These are phyloP conservation scores for Trichophyton schoenleinii DNA, from an alignment of 2,329 filamentous ascomycete genomes.

Conservation along the genomic window DNA sequence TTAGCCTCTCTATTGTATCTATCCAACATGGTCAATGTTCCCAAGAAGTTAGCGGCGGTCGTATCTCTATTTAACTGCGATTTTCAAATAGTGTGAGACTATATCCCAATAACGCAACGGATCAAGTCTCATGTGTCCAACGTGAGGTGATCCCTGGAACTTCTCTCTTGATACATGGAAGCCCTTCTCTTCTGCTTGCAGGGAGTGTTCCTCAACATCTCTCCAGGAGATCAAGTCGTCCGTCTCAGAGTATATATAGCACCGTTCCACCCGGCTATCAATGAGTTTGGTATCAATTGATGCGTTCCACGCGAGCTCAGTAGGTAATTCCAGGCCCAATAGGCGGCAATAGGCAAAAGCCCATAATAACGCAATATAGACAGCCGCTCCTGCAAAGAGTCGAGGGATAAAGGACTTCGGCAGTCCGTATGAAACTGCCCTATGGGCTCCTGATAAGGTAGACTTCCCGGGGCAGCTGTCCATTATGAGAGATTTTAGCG, in stretches of 20 bases:
- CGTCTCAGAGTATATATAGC: slow-evolving; percentile 30
- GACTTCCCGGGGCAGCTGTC: slow-evolving; percentile 36
- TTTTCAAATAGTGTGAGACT: slow-evolving; percentile 15
- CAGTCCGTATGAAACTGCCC: slow-evolving; percentile 26
- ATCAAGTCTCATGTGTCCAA: slow-evolving; percentile 29
- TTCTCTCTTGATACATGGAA: slow-evolving; percentile 25
- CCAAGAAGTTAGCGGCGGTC: background rate
- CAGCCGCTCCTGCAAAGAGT: slow-evolving; percentile 17
- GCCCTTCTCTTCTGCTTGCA: slow-evolving; percentile 20
- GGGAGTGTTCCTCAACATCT: slow-evolving; percentile 29
- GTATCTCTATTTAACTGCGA: background rate
- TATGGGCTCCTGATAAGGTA: slow-evolving; percentile 17
- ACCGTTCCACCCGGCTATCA: slow-evolving; percentile 15
- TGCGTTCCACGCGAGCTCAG: slow-evolving; percentile 18
- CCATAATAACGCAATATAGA: slow-evolving; percentile 18
- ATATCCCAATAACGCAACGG: slow-evolving; percentile 30
- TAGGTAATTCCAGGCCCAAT: slow-evolving; percentile 16
- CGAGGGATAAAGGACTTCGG: slow-evolving; percentile 23
- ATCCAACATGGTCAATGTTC: background rate
- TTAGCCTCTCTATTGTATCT: too few species aligned
- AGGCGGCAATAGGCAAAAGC: slow-evolving; percentile 15
- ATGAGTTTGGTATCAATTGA: slow-evolving; percentile 23
- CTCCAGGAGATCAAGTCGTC: slow-evolving; percentile 27
- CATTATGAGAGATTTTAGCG: slow-evolving; percentile 31
- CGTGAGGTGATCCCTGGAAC: slow-evolving; percentile 28